Conservation (phyloP, 2,329 filamentous ascomycete genomes). For the Alternaria longipes region DNA sequence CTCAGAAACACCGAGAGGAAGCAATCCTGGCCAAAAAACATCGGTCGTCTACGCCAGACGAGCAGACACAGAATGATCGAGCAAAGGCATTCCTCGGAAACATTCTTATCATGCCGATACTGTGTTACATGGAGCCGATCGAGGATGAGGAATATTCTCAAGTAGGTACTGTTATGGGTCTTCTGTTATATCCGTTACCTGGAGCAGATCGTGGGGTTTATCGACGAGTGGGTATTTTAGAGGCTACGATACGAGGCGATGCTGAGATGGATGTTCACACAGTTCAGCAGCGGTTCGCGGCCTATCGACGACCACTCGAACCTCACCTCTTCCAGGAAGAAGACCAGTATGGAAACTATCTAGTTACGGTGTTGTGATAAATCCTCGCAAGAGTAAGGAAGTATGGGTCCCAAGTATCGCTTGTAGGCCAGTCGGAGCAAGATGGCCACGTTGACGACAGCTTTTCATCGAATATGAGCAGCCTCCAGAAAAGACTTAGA, state of each 20-base stretch:
- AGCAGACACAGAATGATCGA: fast-evolving
- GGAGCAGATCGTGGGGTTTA: neutral
- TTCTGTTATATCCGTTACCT: neutral
- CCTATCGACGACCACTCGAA: neutral
- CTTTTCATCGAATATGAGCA: too few relatives aligned
- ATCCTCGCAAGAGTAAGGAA: too few relatives aligned
- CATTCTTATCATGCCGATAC: neutral
- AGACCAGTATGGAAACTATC: fast-evolving
- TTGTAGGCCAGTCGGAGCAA: too few relatives aligned
- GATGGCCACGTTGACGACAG: too few relatives aligned
- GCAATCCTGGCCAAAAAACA: too few relatives aligned
- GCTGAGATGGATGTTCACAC: neutral
- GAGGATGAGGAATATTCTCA: neutral
- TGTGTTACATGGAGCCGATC: neutral
- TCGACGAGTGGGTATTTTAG: neutral
- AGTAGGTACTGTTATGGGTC: neutral
- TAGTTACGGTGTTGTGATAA: neutral
- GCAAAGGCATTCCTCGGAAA: neutral
- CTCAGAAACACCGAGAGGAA: too few relatives aligned
- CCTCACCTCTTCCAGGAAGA: neutral
- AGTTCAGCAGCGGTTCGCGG: neutral
- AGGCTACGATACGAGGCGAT: fast-evolving
- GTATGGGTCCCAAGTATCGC: too few relatives aligned
- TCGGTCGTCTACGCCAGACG: fast-evolving
- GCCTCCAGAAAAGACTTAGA: too few relatives aligned